phyloP scores from a whole-genome alignment of 2,329 filamentous ascomycete genomes.

The Beauveria asiatica region DNA sequence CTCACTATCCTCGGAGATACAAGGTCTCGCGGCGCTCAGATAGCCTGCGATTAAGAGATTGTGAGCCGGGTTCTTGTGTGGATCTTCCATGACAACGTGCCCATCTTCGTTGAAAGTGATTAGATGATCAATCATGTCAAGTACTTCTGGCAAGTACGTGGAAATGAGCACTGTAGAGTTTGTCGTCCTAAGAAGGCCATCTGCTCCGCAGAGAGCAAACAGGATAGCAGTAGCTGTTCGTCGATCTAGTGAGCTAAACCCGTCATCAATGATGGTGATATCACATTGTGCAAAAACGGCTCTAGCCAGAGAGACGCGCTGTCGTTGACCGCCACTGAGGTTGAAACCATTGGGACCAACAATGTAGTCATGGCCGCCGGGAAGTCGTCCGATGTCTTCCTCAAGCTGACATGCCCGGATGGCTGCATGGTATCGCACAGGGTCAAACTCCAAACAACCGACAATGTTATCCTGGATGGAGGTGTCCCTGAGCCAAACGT shows the following conservation, averaged over 20 bases:
- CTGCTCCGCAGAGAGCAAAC: background rate
- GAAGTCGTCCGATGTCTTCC: background rate
- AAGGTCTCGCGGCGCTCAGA: background rate
- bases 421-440: background rate
- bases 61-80: background rate
- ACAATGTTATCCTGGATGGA: background rate
- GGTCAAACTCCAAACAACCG: background rate
- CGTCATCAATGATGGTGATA: background rate
- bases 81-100: background rate
- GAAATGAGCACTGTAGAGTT: background rate
- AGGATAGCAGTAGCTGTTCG: background rate
- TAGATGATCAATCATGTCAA: background rate
- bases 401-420: background rate
- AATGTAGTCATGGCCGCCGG: background rate
- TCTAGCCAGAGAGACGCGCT: background rate
- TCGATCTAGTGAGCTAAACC: background rate
- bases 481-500: background rate
- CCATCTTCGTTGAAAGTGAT: background rate
- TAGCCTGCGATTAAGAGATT: background rate
- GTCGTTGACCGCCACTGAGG: background rate
- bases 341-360: background rate
- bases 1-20: background rate
- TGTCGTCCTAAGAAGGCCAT: background rate
- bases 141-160: background rate
- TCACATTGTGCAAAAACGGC: background rate